Percentiles rank a stretch among this genome's conserved stretches.
phyloP scores from a whole-genome alignment of 306 rosid species.

The Albizia julibrissin region DNA sequence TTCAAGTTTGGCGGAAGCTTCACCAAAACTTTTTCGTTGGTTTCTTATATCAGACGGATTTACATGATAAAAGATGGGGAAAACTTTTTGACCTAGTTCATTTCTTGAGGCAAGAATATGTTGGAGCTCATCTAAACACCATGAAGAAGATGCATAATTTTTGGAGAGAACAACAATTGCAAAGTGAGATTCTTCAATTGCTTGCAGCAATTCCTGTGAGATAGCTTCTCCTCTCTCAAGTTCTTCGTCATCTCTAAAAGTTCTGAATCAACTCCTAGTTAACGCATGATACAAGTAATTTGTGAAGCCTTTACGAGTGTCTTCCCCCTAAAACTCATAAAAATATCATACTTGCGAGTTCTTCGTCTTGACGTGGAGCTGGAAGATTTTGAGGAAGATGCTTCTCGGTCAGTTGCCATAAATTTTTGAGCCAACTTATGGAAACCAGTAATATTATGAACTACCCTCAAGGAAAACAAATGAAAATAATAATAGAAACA shows the following conservation, averaged over 20 bases:
- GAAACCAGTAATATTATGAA: no score
- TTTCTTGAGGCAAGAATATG: background rate
- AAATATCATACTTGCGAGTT: background rate
- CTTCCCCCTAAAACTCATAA: background rate
- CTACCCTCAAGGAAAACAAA: no score
- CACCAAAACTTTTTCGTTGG: background rate
- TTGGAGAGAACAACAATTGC: background rate
- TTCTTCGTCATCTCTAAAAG: background rate
- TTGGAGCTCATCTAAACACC: background rate
- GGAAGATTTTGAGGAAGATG: background rate
- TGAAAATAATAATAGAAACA: no score
- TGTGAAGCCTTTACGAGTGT: background rate
- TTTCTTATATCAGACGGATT: background rate
- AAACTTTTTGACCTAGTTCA: background rate
- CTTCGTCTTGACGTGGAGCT: background rate
- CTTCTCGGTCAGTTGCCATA: background rate
- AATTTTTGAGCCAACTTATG: no score
- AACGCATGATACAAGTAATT: background rate
- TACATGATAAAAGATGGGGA: background rate
- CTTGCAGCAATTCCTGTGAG: background rate
- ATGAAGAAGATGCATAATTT: background rate
- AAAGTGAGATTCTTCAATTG: background rate
- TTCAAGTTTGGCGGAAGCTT: background rate
- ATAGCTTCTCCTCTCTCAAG: background rate
- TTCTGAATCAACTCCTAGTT: background rate